Conservation (phyloP, 2,329 filamentous ascomycete genomes). For the Pleomassaria siparia region DNA sequence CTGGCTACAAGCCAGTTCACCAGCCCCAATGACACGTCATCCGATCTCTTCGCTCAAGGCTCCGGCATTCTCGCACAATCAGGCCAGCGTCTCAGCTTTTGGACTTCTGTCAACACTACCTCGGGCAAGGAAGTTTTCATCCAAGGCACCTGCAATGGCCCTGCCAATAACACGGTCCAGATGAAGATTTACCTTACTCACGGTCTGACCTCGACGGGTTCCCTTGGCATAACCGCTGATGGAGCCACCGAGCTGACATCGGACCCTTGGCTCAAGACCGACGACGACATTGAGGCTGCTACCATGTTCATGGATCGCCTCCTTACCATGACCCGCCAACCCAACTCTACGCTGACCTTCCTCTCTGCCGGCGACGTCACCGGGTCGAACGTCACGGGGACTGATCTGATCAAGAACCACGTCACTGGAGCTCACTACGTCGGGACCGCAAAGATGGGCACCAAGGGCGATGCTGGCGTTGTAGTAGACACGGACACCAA, state of each 20-base stretch:
- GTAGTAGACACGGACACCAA: slow-evolving; percentile 53
- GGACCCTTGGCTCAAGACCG: slow-evolving; percentile 56
- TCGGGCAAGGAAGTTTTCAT: slow-evolving; percentile 42
- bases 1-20: slow-evolving; percentile 26
- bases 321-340: slow-evolving; percentile 37
- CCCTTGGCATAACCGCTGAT: slow-evolving; percentile 47
- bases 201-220: slow-evolving; percentile 61
- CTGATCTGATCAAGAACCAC: slow-evolving; percentile 36
- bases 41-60: slow-evolving; percentile 37
- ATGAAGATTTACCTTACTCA: slow-evolving; percentile 61
- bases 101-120: slow-evolving; percentile 49
- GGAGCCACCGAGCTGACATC: slow-evolving; percentile 48
- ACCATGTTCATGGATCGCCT: slow-evolving; percentile 52
- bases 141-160: slow-evolving; percentile 52
- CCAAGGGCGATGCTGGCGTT: slow-evolving; percentile 43
- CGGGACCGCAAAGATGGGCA: slow-evolving; percentile 58
- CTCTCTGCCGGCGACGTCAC: slow-evolving; percentile 40
- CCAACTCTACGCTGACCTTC: slow-evolving; percentile 31
- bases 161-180: slow-evolving; percentile 36
- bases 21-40: slow-evolving; percentile 29
- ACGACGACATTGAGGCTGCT: slow-evolving; percentile 40
- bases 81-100: slow-evolving; percentile 53
- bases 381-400: slow-evolving; percentile 45
- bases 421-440: slow-evolving; percentile 44
- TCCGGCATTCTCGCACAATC: slow-evolving; percentile 49